Percentiles rank a stretch among this genome's conserved stretches.
These are phyloP conservation scores for Metarhizium sp. DNA, from an alignment of 2,329 filamentous ascomycete genomes.

Conservation along the genomic window DNA sequence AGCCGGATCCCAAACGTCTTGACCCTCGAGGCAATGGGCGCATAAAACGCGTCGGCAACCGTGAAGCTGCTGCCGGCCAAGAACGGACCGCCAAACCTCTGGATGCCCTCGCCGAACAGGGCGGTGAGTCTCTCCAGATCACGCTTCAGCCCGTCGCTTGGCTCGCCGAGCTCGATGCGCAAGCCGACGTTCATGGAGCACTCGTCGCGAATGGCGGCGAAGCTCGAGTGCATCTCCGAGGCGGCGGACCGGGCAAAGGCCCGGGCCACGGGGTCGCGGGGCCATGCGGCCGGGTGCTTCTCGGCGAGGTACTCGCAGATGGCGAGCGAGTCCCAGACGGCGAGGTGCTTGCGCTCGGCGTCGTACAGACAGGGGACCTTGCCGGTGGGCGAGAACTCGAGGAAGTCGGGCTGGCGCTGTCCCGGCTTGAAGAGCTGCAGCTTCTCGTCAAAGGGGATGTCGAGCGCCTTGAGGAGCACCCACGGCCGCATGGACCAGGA, in stretches of 20 bases:
- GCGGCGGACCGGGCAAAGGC: conserved; percentile 34
- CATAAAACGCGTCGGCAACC: conserved; percentile 31
- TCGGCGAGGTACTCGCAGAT: conserved; percentile 39
- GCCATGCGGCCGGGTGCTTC: conserved; percentile 31
- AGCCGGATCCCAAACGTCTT: conserved; percentile 28
- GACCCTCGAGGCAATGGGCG: conserved; percentile 29
- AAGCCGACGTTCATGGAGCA: conserved; percentile 33
- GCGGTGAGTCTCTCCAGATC: no score
- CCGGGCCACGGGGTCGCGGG: conserved; percentile 25
- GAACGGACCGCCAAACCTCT: conserved; percentile 11
- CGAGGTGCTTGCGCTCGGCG: conserved; percentile 12
- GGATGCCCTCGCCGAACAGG: no score
- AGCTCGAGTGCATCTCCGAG: conserved; percentile 38
- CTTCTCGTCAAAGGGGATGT: conserved; percentile 32
- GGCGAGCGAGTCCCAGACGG: conserved; percentile 37
- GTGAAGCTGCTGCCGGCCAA: conserved; percentile 28
- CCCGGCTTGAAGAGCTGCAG: conserved; percentile 23
- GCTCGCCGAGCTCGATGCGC: conserved; percentile 23
- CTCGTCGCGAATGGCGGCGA: conserved; percentile 29
- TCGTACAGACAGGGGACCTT: conserved; percentile 33
- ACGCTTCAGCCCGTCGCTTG: conserved; percentile 5
- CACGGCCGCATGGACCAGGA: conserved; percentile 37
- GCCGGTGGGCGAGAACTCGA: conserved; percentile 28
- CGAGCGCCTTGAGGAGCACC: conserved; percentile 33
- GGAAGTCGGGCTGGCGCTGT: conserved; percentile 23